phyloP scores from a whole-genome alignment of 2,329 filamentous ascomycete species.

The Diaporthe batatas region DNA sequence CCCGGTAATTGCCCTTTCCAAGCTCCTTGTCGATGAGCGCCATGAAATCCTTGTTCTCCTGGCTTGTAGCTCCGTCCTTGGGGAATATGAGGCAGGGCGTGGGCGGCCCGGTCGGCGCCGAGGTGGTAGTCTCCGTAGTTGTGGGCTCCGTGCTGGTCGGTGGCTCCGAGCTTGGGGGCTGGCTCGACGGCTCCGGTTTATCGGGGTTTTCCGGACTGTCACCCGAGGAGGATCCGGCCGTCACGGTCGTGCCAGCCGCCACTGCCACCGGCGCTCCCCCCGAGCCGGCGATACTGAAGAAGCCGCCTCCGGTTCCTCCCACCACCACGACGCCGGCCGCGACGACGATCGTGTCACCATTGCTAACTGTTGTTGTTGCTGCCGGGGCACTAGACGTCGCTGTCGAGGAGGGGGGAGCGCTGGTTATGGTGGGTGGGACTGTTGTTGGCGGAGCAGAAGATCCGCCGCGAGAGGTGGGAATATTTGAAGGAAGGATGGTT shows the following conservation, averaged over 20 bases:
- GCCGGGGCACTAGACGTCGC: constrained; percentile 9
- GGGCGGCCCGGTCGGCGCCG: constrained; percentile 13
- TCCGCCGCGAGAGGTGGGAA: background rate
- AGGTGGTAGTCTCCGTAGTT: constrained; percentile 7
- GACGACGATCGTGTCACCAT: constrained; percentile 16
- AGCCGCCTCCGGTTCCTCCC: constrained; percentile 3
- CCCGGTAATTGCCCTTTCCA: constrained; percentile 13
- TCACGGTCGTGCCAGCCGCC: constrained; percentile 17
- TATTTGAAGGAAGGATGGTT: background rate
- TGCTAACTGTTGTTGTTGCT: constrained; percentile 26
- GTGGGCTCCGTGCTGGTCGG: constrained; percentile 20
- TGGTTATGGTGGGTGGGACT: constrained; percentile 11
- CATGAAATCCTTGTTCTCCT: constrained; percentile 16
- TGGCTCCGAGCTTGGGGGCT: background rate
- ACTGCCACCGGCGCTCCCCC: constrained; percentile 14
- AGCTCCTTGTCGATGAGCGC: constrained; percentile 17
- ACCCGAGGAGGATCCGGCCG: background rate
- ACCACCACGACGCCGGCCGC: constrained; percentile 13
- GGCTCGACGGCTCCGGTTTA: too few relatives aligned
- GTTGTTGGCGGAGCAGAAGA: constrained; percentile 20
- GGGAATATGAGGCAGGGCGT: constrained; percentile 19
- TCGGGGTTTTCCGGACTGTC: constrained; percentile 19
- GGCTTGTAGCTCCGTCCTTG: constrained; percentile 13
- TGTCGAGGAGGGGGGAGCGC: background rate
- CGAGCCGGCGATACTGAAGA: constrained; percentile 13